phyloP scores from a whole-genome alignment of 164 flowering plant species.

The Pachysandra terminalis region DNA sequence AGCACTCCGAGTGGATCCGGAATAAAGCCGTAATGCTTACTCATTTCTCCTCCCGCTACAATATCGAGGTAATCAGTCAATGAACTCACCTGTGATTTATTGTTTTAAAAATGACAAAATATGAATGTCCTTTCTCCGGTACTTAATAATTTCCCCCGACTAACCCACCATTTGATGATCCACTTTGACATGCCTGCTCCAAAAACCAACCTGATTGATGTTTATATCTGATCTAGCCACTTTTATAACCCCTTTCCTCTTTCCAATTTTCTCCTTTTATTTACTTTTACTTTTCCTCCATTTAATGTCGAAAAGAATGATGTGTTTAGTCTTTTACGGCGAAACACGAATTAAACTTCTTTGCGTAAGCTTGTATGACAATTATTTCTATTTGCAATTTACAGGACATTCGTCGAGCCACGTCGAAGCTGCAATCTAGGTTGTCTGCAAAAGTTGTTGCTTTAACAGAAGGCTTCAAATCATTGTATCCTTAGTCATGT shows the following conservation, averaged over 20 bases:
- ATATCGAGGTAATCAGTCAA: constrained; percentile 55
- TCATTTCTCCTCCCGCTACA: constrained; percentile 91
- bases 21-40: constrained; percentile 74
- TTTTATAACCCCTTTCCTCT: too few species aligned
- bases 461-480: constrained; percentile 88
- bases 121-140: background rate
- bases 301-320: too few species aligned
- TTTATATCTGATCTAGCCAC: background rate
- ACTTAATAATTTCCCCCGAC: background rate
- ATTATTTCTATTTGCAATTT: background rate
- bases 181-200: background rate
- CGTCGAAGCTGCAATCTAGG: constrained; percentile 64
- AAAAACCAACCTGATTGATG: background rate
- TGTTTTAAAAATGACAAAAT: background rate
- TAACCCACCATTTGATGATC: background rate
- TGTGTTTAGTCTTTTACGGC: too few species aligned
- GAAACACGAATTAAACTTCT: background rate
- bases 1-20: constrained; percentile 82
- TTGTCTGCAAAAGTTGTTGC: constrained; percentile 73
- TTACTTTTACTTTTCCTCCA: too few species aligned
- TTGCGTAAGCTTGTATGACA: background rate
- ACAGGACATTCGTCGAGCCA: constrained; percentile 44
- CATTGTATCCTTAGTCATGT: constrained; percentile 9
- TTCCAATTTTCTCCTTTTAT: too few species aligned
- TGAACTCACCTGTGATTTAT: background rate